Percentiles rank a stretch among this genome's conserved stretches.
Conservation (phyloP, 306 rosid species). For the Fragaria iinumae region DNA sequence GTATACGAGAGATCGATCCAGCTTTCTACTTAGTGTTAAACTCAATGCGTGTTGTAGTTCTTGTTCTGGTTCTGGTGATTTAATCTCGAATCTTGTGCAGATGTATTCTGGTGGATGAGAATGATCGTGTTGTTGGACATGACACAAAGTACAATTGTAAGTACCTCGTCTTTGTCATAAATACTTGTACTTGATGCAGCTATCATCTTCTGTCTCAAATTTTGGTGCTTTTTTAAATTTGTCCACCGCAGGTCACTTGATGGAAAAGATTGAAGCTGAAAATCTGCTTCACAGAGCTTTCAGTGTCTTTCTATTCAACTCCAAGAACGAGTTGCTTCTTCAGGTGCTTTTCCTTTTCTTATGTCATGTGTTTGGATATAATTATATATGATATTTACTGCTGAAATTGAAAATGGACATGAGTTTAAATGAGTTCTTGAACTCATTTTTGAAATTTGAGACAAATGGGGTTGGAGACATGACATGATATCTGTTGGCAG, state of each 20-base stretch:
- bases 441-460: neutral
- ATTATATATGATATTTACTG: neutral
- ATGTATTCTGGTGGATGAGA: slow-evolving; percentile 97
- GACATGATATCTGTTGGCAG: neutral
- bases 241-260: slow-evolving; percentile 73
- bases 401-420: neutral
- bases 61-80: slow-evolving; percentile 14
- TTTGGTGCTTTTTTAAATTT: slow-evolving; percentile 7
- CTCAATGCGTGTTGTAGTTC: neutral
- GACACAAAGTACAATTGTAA: slow-evolving; percentile 94
- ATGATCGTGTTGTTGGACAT: slow-evolving; percentile 86
- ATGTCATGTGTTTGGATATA: neutral
- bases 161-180: slow-evolving; percentile 17
- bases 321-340: slow-evolving; percentile 89
- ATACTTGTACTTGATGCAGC: neutral
- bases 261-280: slow-evolving; percentile 90
- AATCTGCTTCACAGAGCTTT: slow-evolving; percentile 91
- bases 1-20: neutral
- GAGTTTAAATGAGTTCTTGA: neutral
- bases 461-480: neutral
- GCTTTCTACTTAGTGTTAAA: neutral
- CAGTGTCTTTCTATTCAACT: slow-evolving; percentile 92
- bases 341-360: slow-evolving; percentile 52
- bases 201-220: neutral
- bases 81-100: slow-evolving; percentile 40